Conservation (phyloP, 345 rosid genomes). For the Erodium maritimum region DNA sequence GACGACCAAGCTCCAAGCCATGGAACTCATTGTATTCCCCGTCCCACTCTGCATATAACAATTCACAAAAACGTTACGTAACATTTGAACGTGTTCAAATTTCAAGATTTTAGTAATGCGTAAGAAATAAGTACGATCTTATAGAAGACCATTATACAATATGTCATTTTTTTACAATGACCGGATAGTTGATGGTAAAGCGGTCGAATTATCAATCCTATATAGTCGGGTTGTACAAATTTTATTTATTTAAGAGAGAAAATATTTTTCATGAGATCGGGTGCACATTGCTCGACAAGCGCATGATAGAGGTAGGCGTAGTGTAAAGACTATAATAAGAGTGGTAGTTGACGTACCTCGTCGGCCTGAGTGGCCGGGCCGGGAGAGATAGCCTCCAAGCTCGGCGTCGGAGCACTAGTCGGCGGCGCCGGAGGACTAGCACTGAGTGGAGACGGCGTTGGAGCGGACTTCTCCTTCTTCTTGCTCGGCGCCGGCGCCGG, state of each 20-base stretch:
- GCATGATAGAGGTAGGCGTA: neutral
- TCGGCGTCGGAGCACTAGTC: conserved; percentile 41
- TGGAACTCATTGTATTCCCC: conserved; percentile 19
- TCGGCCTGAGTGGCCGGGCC: conserved; percentile 37
- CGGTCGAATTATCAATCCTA: too few species aligned
- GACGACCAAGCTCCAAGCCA: conserved; percentile 20
- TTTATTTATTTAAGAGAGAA: too few species aligned
- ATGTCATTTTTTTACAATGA: too few species aligned
- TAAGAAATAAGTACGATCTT: neutral
- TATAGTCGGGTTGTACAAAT: too few species aligned
- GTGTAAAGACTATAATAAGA: neutral
- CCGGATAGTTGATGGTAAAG: too few species aligned
- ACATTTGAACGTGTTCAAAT: neutral
- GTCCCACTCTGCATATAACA: conserved; percentile 35
- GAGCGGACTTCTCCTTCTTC: conserved; percentile 30
- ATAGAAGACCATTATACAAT: too few species aligned
- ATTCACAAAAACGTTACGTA: too few species aligned
- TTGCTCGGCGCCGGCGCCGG: conserved; percentile 32
- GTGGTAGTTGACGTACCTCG: conserved; percentile 10
- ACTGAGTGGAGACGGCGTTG: conserved; percentile 30
- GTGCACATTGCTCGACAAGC: too few species aligned
- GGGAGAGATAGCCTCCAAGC: conserved; percentile 24
- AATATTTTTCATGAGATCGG: too few species aligned
- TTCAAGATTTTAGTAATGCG: neutral
- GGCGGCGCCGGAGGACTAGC: conserved; percentile 45